Evolutionary conservation across 2,329 filamentous ascomycete genomes (phyloP), one percentile per base, ranked within the genome.

Genomic region (Sarocladium oryzae): DNA sequence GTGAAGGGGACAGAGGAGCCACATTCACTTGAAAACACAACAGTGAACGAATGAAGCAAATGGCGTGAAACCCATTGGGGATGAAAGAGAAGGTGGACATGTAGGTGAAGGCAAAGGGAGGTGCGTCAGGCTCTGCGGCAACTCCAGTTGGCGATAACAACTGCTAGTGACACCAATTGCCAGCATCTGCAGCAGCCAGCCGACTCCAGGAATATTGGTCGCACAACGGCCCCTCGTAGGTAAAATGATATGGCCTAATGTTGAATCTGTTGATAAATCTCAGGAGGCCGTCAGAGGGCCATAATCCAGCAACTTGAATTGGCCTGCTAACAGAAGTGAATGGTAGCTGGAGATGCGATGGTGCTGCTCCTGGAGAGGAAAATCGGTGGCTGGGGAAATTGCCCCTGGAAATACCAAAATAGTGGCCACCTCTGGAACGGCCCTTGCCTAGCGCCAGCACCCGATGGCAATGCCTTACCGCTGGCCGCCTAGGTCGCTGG

Each of bases 281-380:
- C 10, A 8, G 7, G 4, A 21, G 20, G 5, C 20, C 43, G 33
- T 30, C 16, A 10, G 18, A 6, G 36, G 21, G 36, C n/a, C 21
- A 9, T 8, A 20, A 20, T 40, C 21, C 18, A 16, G 3, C 16
- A 40, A 9, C 18, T 21, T 18, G 8, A 20, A 9, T 15, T 13
- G 4, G 20, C 15, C n/a, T 5, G 5, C 43, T 68, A 69, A 61
- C 66, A 60, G 9, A 54, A 58, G 51, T 63, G 64, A 67, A 61
- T 66, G 56, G 48, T 54, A 21, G 35, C 38, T 55, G 55, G 65
- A 66, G 66, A 61, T 58, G 53, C 50, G 28, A 49, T 52, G 49
- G 55, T 57, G n/a, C n/a, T 13, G 21, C 15, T 8, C 16, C n/a
- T n/a, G 32, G n/a, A 46, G 54, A 53, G 52, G 46, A 54, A 54